These are phyloP conservation scores for Cercophora newfieldiana DNA, from an alignment of 495 filamentous ascomycete species.

Conservation along the genomic window DNA sequence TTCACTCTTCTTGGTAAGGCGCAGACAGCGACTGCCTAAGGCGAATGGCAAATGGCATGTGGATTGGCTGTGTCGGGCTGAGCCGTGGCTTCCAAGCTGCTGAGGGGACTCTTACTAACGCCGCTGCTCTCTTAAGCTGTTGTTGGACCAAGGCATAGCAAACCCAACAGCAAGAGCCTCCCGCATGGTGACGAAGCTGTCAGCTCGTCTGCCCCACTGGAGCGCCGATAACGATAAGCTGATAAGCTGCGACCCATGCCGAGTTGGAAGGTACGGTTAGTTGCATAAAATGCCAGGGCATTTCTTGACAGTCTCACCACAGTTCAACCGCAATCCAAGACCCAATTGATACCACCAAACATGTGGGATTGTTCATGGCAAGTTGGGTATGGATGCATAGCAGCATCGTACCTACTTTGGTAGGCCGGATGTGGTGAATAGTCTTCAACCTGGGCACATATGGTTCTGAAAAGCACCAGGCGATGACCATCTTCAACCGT, in stretches of 20 bases:
- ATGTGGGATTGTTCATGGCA: too few species aligned
- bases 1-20: constrained; percentile 11
- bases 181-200: constrained; percentile 2
- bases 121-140: not conserved
- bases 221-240: constrained; percentile 20
- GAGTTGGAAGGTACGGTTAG: not conserved
- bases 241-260: not conserved
- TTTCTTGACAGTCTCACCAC: too few species aligned
- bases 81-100: not conserved
- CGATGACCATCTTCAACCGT: too few species aligned
- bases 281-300: too few species aligned
- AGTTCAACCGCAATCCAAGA: too few species aligned
- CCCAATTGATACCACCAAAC: too few species aligned
- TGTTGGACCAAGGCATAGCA: not conserved
- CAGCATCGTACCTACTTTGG: too few species aligned
- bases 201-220: constrained; percentile 13
- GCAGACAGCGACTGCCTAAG: not conserved
- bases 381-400: too few species aligned
- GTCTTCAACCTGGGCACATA: too few species aligned
- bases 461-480: too few species aligned
- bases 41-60: constrained; percentile 5
- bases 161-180: not conserved
- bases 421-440: too few species aligned
- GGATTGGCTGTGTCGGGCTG: constrained; percentile 4
- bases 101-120: not conserved